phyloP scores from a whole-genome alignment of 495 filamentous ascomycete species.

The Geopyxis carbonaria region DNA sequence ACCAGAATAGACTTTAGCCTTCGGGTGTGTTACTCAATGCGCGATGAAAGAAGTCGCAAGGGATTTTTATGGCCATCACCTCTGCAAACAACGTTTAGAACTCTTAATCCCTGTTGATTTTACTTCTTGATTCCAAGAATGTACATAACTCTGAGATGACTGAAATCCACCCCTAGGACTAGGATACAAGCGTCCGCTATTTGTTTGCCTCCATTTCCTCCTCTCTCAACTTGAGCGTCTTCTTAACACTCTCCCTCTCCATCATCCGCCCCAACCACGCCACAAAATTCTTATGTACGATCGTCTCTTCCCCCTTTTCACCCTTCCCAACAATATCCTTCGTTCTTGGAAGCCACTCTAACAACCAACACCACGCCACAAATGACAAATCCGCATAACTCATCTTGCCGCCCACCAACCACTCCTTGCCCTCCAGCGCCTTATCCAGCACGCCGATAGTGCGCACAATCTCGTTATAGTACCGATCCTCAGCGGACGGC shows the following conservation, averaged over 20 bases:
- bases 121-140: too few species aligned
- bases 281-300: conserved; percentile 31
- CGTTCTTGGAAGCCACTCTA: conserved; percentile 6
- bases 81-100: too few species aligned
- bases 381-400: conserved; percentile 45
- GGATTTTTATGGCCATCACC: too few species aligned
- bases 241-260: conserved; percentile 17
- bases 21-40: too few species aligned
- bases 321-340: not conserved
- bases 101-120: too few species aligned
- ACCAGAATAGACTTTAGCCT: too few species aligned
- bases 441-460: conserved; percentile 42
- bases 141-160: too few species aligned
- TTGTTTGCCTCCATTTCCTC: too few species aligned
- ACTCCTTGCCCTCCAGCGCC: conserved; percentile 34
- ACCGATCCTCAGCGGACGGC: conserved; percentile 41
- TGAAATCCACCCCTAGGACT: too few species aligned
- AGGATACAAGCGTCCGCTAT: too few species aligned
- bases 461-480: conserved; percentile 42
- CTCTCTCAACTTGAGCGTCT: too few species aligned
- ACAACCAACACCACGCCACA: conserved; percentile 34
- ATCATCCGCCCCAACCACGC: conserved; percentile 32
- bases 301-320: conserved; percentile 16
- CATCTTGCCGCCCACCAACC: conserved; percentile 42
- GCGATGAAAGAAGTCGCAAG: too few species aligned